phyloP scores from a whole-genome alignment of 2,329 filamentous ascomycete species.

The Aspergillus flavus region DNA sequence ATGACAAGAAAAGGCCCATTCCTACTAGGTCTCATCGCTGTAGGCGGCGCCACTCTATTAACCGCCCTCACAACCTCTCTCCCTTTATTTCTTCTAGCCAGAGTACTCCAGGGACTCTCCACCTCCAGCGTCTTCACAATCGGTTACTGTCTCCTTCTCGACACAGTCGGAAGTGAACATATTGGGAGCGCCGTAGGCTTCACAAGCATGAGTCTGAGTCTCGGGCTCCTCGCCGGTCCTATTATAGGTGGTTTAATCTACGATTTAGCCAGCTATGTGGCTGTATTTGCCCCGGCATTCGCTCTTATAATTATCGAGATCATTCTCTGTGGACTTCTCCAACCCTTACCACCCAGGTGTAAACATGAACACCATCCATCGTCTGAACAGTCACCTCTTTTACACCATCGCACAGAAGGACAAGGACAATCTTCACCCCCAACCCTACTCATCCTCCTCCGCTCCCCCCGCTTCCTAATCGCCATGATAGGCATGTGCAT shows the following conservation, averaged over 20 bases:
- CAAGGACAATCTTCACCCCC: constrained; percentile 41
- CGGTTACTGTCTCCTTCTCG: constrained; percentile 67
- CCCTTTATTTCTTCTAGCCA: constrained; percentile 60
- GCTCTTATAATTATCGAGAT: constrained; percentile 52
- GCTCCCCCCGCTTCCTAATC: constrained; percentile 56
- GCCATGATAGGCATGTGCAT: constrained; percentile 14
- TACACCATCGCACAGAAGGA: background rate
- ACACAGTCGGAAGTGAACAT: constrained; percentile 36
- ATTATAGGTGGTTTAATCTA: constrained; percentile 70
- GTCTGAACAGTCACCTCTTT: background rate
- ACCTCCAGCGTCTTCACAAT: constrained; percentile 72
- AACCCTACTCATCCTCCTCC: constrained; percentile 1
- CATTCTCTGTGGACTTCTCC: constrained; percentile 51
- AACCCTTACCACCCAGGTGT: background rate
- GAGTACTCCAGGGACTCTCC: constrained; percentile 67
- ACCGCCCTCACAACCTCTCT: constrained; percentile 64
- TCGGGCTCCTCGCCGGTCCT: constrained; percentile 65
- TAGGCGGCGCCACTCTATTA: constrained; percentile 56
- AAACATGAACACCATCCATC: background rate
- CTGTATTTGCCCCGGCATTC: constrained; percentile 33
- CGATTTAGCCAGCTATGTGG: constrained; percentile 46
- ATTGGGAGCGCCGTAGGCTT: constrained; percentile 52
- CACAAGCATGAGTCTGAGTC: constrained; percentile 59
- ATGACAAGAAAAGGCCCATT: constrained; percentile 9
- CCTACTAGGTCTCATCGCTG: constrained; percentile 9